Evolutionary conservation across 1,284 basidiomycete species (phyloP).

Genomic region (Boletus sp.): DNA sequence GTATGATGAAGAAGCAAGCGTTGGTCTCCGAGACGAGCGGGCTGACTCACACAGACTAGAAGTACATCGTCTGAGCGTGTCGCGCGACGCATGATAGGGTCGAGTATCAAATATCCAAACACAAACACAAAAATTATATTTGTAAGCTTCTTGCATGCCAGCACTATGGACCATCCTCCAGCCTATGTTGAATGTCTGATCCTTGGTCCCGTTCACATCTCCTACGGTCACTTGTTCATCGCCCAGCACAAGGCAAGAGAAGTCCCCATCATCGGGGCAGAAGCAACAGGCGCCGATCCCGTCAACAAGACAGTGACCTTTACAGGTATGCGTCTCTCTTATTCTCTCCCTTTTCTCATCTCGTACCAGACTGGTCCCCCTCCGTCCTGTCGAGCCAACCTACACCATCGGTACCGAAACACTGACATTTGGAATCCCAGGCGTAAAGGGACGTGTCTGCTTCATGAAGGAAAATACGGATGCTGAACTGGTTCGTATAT

Average conservation of each 20-base stretch:
- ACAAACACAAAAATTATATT: too few species aligned
- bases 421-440: constrained; percentile 97
- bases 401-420: constrained; percentile 95
- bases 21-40: too few species aligned
- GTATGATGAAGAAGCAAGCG: too few species aligned
- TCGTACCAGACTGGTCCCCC: constrained; percentile 37
- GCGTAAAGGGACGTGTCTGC: constrained; percentile 89
- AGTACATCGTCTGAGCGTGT: too few species aligned
- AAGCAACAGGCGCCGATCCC: constrained; percentile 89
- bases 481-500: constrained; percentile 76
- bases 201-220: too few species aligned
- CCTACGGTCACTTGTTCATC: constrained; percentile 78
- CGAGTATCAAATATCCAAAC: too few species aligned
- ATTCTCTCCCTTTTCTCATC: background rate
- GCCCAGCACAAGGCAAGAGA: constrained; percentile 90
- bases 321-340: constrained; percentile 53
- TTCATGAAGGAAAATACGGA: constrained; percentile 98
- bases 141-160: too few species aligned
- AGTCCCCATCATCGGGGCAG: constrained; percentile 92
- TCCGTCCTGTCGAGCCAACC: constrained; percentile 39
- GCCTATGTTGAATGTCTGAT: too few species aligned
- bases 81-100: too few species aligned
- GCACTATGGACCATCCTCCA: too few species aligned
- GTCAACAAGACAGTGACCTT: constrained; percentile 92
- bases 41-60: too few species aligned